Evolutionary conservation across 2,329 filamentous ascomycete genomes (phyloP).

Genomic region (Xylaria arbuscula): DNA sequence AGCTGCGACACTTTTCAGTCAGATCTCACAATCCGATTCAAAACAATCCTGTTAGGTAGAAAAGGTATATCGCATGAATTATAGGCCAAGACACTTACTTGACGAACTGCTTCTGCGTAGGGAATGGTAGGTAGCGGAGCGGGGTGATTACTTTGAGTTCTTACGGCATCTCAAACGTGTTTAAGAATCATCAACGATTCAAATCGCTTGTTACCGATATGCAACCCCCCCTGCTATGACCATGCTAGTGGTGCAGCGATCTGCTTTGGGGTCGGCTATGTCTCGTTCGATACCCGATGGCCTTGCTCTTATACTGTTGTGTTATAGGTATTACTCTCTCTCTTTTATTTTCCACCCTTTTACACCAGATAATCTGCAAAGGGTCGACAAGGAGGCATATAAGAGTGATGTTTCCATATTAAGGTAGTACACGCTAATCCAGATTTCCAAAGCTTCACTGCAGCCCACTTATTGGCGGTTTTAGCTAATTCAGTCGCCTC

Average conservation of each 20-base stretch:
- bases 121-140: background rate
- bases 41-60: background rate
- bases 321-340: no score
- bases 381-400: no score
- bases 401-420: no score
- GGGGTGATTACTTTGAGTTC: slow-evolving; percentile 21
- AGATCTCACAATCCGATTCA: background rate
- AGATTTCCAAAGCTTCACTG: no score
- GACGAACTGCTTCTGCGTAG: background rate
- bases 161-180: slow-evolving; percentile 37
- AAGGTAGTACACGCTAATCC: no score
- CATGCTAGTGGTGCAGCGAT: slow-evolving; percentile 8
- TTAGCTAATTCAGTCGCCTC: no score
- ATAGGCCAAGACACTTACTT: background rate
- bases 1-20: background rate
- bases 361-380: no score
- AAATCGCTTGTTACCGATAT: slow-evolving; percentile 33
- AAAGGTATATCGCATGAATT: background rate
- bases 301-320: slow-evolving; percentile 1
- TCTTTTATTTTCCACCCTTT: no score
- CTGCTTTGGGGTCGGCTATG: slow-evolving; percentile 17
- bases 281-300: slow-evolving; percentile 9
- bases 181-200: slow-evolving; percentile 39
- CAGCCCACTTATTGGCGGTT: no score
- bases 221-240: slow-evolving; percentile 10